A percentile compares a stretch with the other conserved stretches of the same genome.
phyloP scores from a whole-genome alignment of 176 grass and related monocot genomes.

The bread wheat (Triticum aestivum) region DNA sequence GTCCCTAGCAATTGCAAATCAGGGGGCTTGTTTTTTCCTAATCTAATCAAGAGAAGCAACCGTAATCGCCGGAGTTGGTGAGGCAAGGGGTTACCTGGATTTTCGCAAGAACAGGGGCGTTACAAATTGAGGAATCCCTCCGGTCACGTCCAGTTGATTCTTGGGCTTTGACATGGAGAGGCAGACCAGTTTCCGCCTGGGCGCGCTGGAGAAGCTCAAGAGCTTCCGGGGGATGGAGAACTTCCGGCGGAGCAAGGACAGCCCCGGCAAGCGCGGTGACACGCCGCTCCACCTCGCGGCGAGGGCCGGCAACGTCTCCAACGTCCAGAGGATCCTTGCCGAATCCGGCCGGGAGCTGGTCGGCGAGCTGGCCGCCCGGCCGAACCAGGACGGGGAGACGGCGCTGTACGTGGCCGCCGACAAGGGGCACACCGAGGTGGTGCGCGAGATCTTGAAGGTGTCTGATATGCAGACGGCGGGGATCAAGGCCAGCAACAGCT shows the following conservation, averaged over 20 bases:
- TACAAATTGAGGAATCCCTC: background rate
- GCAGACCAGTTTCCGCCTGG: conserved; percentile 54
- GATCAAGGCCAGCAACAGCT: conserved; percentile 79
- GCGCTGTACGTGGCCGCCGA: conserved; percentile 79
- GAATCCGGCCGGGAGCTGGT: conserved; percentile 41
- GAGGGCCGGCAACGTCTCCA: conserved; percentile 54
- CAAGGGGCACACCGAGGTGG: conserved; percentile 67
- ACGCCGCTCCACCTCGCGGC: conserved; percentile 72
- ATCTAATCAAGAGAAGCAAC: background rate
- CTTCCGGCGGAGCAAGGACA: conserved; percentile 65
- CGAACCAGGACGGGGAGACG: conserved; percentile 88
- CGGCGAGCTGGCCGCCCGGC: conserved; percentile 56
- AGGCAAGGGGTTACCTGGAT: background rate
- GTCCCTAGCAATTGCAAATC: background rate
- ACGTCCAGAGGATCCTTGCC: conserved; percentile 58
- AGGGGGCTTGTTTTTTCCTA: too few relatives aligned
- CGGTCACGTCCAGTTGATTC: background rate
- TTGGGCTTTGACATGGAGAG: conserved; percentile 30
- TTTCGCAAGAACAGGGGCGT: too few relatives aligned
- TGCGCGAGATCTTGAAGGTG: conserved; percentile 68
- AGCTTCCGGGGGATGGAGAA: conserved; percentile 61
- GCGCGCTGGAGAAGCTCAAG: conserved; percentile 61
- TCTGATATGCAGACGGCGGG: conserved; percentile 68
- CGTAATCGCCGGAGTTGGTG: background rate
- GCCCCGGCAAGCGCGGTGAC: conserved; percentile 79